Evolutionary conservation across 345 rosid species (phyloP).

Genomic region (Murraya koenigii): DNA sequence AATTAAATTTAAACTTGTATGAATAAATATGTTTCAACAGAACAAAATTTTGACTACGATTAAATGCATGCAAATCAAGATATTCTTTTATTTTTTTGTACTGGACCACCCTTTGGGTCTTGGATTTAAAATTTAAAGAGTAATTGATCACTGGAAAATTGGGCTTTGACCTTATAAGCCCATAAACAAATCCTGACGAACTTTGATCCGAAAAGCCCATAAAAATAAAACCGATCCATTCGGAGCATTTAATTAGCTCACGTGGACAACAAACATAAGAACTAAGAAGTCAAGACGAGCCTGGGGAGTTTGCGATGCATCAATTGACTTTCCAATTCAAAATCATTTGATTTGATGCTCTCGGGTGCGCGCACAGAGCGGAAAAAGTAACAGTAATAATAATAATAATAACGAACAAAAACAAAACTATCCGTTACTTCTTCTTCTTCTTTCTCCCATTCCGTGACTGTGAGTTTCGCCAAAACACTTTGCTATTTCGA

Average conservation of each 20-base stretch:
- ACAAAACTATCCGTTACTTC: conserved; percentile 45
- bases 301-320: not conserved
- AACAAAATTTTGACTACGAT: too few species aligned
- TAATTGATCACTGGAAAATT: too few species aligned
- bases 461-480: not conserved
- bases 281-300: not conserved
- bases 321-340: conserved; percentile 1
- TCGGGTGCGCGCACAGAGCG: conserved; percentile 14
- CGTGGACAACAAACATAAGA: not conserved
- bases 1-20: too few species aligned
- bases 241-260: not conserved
- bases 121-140: not conserved
- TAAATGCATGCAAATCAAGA: too few species aligned
- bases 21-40: too few species aligned
- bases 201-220: not conserved
- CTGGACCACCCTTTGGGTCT: not conserved
- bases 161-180: not conserved
- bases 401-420: conserved; percentile 12
- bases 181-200: too few species aligned
- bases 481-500: not conserved
- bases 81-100: too few species aligned
- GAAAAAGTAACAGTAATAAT: conserved; percentile 4
- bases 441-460: not conserved
- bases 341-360: not conserved
- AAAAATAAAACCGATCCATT: not conserved